Conservation (phyloP, 1,284 basidiomycete genomes). For the Inonotus obliquus region DNA sequence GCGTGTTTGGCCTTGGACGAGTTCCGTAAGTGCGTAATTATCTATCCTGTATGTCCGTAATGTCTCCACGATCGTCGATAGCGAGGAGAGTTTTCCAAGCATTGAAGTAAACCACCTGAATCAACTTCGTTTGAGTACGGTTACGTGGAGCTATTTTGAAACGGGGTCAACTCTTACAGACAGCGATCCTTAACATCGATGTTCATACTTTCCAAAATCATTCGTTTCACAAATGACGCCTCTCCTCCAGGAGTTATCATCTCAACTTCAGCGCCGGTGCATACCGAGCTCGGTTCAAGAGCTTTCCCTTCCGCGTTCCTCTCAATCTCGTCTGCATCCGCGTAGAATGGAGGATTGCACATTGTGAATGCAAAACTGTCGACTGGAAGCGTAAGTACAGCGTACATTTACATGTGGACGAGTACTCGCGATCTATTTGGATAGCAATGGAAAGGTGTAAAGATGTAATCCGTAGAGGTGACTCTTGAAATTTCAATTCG, state of each 20-base stretch:
- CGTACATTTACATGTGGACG: neutral
- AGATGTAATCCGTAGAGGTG: slow-evolving; percentile 38
- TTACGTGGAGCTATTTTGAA: neutral
- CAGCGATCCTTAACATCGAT: slow-evolving; percentile 38
- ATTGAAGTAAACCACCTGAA: slow-evolving; percentile 89
- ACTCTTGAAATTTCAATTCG: slow-evolving; percentile 47
- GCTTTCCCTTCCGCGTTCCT: slow-evolving; percentile 60
- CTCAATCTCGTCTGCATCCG: slow-evolving; percentile 61
- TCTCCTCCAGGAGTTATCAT: slow-evolving; percentile 90
- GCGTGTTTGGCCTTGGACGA: slow-evolving; percentile 80
- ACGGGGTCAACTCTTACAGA: slow-evolving; percentile 35
- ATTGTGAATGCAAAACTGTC: slow-evolving; percentile 68
- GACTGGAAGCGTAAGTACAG: slow-evolving; percentile 16
- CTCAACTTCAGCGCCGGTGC: slow-evolving; percentile 80
- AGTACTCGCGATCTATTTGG: slow-evolving; percentile 20
- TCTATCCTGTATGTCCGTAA: slow-evolving; percentile 61
- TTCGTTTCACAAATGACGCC: slow-evolving; percentile 66
- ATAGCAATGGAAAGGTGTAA: slow-evolving; percentile 40
- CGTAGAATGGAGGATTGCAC: slow-evolving; percentile 96
- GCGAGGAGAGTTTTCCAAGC: slow-evolving; percentile 80
- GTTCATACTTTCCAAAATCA: slow-evolving; percentile 70
- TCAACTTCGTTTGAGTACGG: neutral
- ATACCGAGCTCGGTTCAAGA: slow-evolving; percentile 59
- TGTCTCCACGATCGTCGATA: slow-evolving; percentile 53
- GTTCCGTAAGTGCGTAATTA: slow-evolving; percentile 83